Evolutionary conservation across 164 flowering plant species (phyloP), one percentile per base, ranked within the genome.

Genomic region (Echeveria elegans): DNA sequence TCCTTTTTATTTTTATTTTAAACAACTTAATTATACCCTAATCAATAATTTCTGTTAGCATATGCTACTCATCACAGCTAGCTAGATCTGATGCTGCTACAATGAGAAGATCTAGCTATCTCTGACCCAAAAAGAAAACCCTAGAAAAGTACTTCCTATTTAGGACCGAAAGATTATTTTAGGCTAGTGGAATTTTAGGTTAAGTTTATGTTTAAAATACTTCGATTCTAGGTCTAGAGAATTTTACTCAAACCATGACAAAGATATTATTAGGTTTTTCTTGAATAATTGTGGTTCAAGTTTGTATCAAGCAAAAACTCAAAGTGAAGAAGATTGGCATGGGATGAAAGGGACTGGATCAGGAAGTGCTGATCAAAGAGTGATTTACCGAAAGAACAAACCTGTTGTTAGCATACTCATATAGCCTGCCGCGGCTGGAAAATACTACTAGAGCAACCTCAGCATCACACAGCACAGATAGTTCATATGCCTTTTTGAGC

Each of bases 391-490:
- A 10, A 38, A 58, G 28, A 61, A 78, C 87, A 26, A 43, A 82
- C 88, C 88, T 84, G 82, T 77, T 79, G 67, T 84, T 84, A 19
- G 88, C 81, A 66, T 84, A 84, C 68, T 84, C 88, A 41, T 84
- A 84, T 69, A 84, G 88, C 24, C 85, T 80, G 66, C 88, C 88
- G 6, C 85, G 80, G 77, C 62, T 82, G 9, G 85, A 82, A 80
- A 84, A 84, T 76, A 84, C 82, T 68, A 83, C 47, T 65, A 83
- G 79, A 38, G 85, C 83, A 64, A 83, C 78, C 59, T 83, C 86
- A 61, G 86, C 86, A 67, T 83, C 86, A 66, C 86, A 83, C 14
- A 83, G 68, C 5, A 83, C 87, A 36, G 87, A 83, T 7, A 83
- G 26, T 41, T 83, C 87, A 72, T 83, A 83, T 40, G 87, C 87